Conservation (phyloP, 139 green algal species). For the Chlamydomonas eustigma region DNA sequence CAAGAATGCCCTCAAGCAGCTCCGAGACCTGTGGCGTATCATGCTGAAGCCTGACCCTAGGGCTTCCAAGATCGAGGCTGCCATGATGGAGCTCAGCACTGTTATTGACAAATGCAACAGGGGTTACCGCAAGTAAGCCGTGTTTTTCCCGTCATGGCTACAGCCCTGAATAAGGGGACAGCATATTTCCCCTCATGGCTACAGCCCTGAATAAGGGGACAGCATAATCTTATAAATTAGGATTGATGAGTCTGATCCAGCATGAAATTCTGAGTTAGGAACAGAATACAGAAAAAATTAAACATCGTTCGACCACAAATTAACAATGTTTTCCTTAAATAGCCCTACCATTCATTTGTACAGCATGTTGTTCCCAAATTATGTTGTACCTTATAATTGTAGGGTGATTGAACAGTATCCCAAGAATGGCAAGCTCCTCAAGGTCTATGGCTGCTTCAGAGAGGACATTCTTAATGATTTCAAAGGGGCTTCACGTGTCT, state of each 20-base stretch:
- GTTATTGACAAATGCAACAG: not conserved
- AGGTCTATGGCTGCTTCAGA: conserved; percentile 35
- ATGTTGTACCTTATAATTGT: no score
- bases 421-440: conserved; percentile 34
- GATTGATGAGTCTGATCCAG: no score
- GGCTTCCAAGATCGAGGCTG: not conserved
- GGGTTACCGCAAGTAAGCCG: not conserved
- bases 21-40: conserved; percentile 22
- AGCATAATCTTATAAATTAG: no score
- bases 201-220: no score
- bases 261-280: no score
- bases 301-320: not conserved
- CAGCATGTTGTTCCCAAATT: no score
- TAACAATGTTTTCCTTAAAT: not conserved
- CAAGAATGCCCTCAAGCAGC: conserved; percentile 16
- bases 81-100: conserved; percentile 9
- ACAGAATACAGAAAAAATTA: no score
- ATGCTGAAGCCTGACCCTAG: conserved; percentile 8
- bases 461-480: conserved; percentile 35
- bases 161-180: no score
- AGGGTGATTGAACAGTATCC: conserved; percentile 43
- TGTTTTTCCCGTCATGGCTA: no score
- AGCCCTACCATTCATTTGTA: not conserved
- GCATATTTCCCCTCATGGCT: no score
- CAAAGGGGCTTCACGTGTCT: conserved; percentile 1